A percentile compares a stretch with the other conserved stretches of the same genome.
These are phyloP conservation scores for Candida taoyuanica DNA, from an alignment of 805 yeast genomes.

Conservation along the genomic window DNA sequence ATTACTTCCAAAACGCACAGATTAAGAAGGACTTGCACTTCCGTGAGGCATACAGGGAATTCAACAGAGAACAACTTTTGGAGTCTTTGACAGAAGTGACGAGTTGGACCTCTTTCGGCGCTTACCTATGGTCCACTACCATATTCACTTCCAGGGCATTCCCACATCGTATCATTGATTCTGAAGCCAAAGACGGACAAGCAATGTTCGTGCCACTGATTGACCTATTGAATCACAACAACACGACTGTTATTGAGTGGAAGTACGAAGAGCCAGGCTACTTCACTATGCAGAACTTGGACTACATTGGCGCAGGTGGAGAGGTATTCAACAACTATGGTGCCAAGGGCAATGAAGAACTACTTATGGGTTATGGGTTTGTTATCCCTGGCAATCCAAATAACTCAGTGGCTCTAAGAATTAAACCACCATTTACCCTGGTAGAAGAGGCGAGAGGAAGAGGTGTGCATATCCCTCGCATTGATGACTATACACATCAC, in stretches of 20 bases:
- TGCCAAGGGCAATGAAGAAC: conserved; percentile 55
- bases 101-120: conserved; percentile 61
- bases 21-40: conserved; percentile 18
- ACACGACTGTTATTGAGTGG: conserved; percentile 68
- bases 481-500: conserved; percentile 37
- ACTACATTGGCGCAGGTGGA: conserved; percentile 37
- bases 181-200: conserved; percentile 33
- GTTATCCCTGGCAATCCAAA: conserved; percentile 46
- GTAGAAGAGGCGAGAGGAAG: conserved; percentile 30
- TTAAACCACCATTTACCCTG: conserved; percentile 38
- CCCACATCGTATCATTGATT: conserved; percentile 48
- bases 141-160: conserved; percentile 77
- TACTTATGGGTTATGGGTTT: conserved; percentile 78
- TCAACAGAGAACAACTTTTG: conserved; percentile 18
- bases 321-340: conserved; percentile 88
- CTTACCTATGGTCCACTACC: conserved; percentile 70
- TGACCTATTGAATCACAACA: conserved; percentile 74
- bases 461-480: conserved; percentile 34
- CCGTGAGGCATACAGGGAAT: conserved; percentile 13
- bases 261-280: conserved; percentile 23
- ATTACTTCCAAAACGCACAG: conserved; percentile 3
- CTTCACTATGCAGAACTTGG: conserved; percentile 20
- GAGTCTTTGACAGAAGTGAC: conserved; percentile 17
- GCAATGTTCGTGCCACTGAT: conserved; percentile 75
- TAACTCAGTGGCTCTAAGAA: conserved; percentile 59